A percentile compares a stretch with the other conserved stretches of the same genome.
phyloP scores from a whole-genome alignment of 1,139 yeast species.

The Yamadazyma taylorii region DNA sequence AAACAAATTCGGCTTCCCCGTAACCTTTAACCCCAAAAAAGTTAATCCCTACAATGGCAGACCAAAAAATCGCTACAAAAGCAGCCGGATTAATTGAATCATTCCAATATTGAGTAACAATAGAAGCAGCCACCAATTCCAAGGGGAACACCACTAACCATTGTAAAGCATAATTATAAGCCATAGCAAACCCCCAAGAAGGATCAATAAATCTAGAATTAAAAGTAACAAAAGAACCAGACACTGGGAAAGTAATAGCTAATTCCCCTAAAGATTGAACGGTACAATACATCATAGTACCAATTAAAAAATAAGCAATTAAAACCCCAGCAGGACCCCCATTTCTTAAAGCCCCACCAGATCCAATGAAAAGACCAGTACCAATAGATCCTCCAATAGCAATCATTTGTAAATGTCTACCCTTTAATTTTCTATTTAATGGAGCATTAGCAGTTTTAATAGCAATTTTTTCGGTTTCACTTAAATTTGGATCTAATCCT shows the following conservation, averaged over 20 bases:
- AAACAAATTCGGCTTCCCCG: slow-evolving; percentile 69
- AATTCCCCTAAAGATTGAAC: slow-evolving; percentile 74
- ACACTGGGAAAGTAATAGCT: slow-evolving; percentile 69
- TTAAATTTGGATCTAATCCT: slow-evolving; percentile 58
- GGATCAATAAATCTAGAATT: slow-evolving; percentile 69
- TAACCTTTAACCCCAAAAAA: slow-evolving; percentile 67
- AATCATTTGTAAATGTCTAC: slow-evolving; percentile 74
- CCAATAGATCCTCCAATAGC: slow-evolving; percentile 90
- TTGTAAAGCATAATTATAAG: slow-evolving; percentile 70
- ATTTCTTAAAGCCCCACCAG: slow-evolving; percentile 51
- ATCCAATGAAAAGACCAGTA: slow-evolving; percentile 72
- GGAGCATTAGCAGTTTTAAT: slow-evolving; percentile 69
- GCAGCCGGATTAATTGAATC: slow-evolving; percentile 56
- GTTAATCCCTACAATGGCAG: slow-evolving; percentile 54
- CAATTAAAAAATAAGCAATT: slow-evolving; percentile 54
- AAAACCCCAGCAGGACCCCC: slow-evolving; percentile 83
- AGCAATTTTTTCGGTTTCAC: slow-evolving; percentile 70
- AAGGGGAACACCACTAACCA: slow-evolving; percentile 73
- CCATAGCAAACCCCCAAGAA: slow-evolving; percentile 78
- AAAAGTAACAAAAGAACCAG: slow-evolving; percentile 72
- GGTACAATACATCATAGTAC: slow-evolving; percentile 56
- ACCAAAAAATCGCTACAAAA: slow-evolving; percentile 68
- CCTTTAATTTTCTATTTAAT: slow-evolving; percentile 59
- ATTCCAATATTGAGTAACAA: slow-evolving; percentile 71
- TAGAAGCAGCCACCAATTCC: slow-evolving; percentile 73